Conservation (phyloP, 1,284 basidiomycete genomes). For the Cryptococcus amylolentus region DNA sequence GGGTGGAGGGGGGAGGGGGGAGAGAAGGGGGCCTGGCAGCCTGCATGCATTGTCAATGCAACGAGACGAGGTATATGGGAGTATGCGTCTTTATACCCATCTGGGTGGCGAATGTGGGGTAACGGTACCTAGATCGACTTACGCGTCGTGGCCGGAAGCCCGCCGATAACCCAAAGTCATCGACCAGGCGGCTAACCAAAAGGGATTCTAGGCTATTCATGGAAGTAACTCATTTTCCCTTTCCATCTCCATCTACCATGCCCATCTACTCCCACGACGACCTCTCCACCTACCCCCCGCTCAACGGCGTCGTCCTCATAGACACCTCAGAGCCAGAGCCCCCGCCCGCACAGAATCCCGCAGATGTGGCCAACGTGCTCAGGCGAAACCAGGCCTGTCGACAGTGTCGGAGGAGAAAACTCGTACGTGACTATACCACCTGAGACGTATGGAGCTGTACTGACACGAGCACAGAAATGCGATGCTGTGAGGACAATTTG, state of each 20-base stretch:
- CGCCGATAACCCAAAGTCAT: not conserved
- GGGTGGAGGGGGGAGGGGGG: too few species aligned
- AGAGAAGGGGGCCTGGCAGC: too few species aligned
- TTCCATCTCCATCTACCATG: not conserved
- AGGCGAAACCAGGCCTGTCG: conserved; percentile 39
- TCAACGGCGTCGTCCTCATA: conserved; percentile 8
- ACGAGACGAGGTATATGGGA: too few species aligned
- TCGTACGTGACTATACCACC: conserved; percentile 18
- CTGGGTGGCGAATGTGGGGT: not conserved
- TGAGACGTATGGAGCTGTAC: not conserved
- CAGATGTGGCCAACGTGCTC: conserved; percentile 32
- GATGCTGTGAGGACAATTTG: conserved; percentile 31
- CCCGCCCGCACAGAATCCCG: not conserved
- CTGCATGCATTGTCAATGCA: too few species aligned
- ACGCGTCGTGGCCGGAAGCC: not conserved
- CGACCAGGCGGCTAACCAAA: not conserved
- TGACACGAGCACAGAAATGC: conserved; percentile 35
- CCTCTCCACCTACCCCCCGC: not conserved
- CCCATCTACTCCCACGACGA: not conserved
- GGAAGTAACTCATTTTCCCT: not conserved
- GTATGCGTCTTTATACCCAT: too few species aligned
- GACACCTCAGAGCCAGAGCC: conserved; percentile 5
- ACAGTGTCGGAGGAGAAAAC: conserved; percentile 32
- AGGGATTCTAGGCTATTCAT: not conserved
- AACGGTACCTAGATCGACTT: too few species aligned